Base-by-base conservation (phyloP, 2,329 filamentous ascomycete species). In the Pezicula radicicola region DNA sequence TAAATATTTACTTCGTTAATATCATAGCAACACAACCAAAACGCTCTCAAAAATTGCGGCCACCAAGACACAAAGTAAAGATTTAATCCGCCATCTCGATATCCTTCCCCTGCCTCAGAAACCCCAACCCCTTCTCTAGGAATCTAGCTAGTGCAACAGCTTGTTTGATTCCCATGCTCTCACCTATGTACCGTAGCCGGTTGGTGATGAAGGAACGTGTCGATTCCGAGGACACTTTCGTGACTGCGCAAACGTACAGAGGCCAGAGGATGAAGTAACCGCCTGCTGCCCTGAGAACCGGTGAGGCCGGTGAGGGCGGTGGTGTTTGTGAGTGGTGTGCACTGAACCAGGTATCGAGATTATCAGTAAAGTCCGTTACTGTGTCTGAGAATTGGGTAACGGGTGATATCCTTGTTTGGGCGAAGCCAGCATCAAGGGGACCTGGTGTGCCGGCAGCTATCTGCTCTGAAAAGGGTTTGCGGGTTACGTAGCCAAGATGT, bases 141-240 rank as follows among this genome's bases (percentile, higher is more conserved):
- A 57, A 59, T 9, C 4, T n/a, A n/a, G 72, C 70, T 21, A 84
- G 59, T 46, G 79, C 76, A 19, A 75, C 70, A 9, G 80, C 79
- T 62, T 83, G 83, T 51, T 73, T 72, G 41, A 85, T 73, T 12
- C 81, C 81, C 4, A 83, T 68, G 44, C 77, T 74, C 47, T 76
- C 70, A 2, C 75, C 77, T 42, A 84, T 80, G 56, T 73, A 77
- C 41, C 68, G 67, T 45, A 84, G 68, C 7, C 79, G 33, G 3
- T 47, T 40, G 4, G 33, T 46, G 1, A 51, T 46, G 18, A 49
- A 56, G 27, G 3, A 16, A 4, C 49, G 49, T n/a, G 48, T 28
- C 6, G 33, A 16, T 1, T 13, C 18, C 0, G 49, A 41, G 15
- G 39, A 39, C 5, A 57, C 33, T 9, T 47, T 45, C 5, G 53